Evolutionary conservation across 495 filamentous ascomycete genomes (phyloP).

Genomic region (Neurospora sp.): DNA sequence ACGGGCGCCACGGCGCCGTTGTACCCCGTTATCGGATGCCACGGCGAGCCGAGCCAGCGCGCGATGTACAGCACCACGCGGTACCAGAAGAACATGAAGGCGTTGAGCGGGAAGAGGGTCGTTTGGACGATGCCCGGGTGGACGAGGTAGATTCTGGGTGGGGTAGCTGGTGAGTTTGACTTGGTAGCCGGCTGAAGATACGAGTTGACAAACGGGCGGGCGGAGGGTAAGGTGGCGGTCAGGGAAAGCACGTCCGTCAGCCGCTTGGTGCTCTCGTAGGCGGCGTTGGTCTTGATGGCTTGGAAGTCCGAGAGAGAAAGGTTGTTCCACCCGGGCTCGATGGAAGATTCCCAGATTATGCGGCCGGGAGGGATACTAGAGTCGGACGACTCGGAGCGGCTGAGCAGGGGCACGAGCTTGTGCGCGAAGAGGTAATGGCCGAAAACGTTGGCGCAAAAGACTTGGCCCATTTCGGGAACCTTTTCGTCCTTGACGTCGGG

Average conservation of each 20-base stretch:
- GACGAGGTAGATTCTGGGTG: conserved; percentile 59
- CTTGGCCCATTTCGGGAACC: conserved; percentile 45
- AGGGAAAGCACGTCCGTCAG: conserved; percentile 75
- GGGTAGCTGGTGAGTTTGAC: neutral
- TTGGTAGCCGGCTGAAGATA: conserved; percentile 19
- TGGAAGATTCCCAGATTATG: conserved; percentile 75
- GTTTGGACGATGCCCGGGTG: conserved; percentile 87
- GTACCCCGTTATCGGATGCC: conserved; percentile 70
- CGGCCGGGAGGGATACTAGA: conserved; percentile 35
- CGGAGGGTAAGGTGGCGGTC: conserved; percentile 58
- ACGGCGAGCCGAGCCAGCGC: conserved; percentile 75
- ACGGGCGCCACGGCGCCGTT: conserved; percentile 65
- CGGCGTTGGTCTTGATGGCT: conserved; percentile 44
- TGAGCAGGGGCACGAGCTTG: conserved; percentile 63
- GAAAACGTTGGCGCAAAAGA: conserved; percentile 89
- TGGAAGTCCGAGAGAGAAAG: conserved; percentile 68
- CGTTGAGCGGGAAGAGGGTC: conserved; percentile 59
- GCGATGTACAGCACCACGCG: conserved; percentile 54
- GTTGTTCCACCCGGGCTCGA: conserved; percentile 51
- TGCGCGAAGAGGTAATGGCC: conserved; percentile 90
- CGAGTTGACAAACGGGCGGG: conserved; percentile 42
- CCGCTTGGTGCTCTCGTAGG: conserved; percentile 82
- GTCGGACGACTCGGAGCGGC: conserved; percentile 27
- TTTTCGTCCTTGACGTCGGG: conserved; percentile 2
- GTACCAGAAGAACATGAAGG: conserved; percentile 51